These are phyloP conservation scores for Paramecium sexaurelia DNA, from an alignment of 73 alveolate species.

Conservation along the genomic window DNA sequence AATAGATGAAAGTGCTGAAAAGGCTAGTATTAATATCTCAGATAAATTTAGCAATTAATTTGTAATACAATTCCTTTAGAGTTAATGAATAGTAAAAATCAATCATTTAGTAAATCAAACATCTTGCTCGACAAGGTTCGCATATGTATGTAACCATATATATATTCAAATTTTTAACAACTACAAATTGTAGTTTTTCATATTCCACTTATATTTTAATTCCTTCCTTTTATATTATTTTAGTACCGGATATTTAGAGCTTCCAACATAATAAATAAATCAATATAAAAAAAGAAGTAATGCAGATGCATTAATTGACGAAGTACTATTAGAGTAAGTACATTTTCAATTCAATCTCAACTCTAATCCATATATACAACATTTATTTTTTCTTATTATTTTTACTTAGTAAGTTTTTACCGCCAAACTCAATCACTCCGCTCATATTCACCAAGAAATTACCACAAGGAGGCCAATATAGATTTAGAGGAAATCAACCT, in stretches of 20 bases:
- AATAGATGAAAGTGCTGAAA: neutral
- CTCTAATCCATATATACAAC: neutral
- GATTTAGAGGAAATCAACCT: neutral
- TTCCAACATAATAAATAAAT: slow-evolving; percentile 15
- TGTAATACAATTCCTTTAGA: neutral
- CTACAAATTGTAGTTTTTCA: slow-evolving; percentile 14
- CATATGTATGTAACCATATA: slow-evolving; percentile 1
- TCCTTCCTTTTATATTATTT: neutral
- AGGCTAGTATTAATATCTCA: neutral
- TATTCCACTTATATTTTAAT: neutral
- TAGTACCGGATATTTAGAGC: slow-evolving; percentile 52
- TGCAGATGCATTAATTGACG: slow-evolving; percentile 33
- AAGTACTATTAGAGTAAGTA: slow-evolving; percentile 48
- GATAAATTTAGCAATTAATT: neutral
- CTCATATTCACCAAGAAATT: slow-evolving; percentile 43
- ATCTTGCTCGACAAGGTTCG: slow-evolving; percentile 46
- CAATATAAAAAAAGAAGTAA: neutral
- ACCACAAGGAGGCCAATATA: slow-evolving; percentile 41
- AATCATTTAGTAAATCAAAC: neutral
- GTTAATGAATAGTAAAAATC: neutral
- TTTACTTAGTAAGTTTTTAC: slow-evolving; percentile 55
- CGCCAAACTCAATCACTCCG: slow-evolving; percentile 64
- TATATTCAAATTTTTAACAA: neutral
- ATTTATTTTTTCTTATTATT: neutral
- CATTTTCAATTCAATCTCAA: neutral